Conservation (phyloP, 2,329 filamentous ascomycete species). For the Elsinoe ampelina region DNA sequence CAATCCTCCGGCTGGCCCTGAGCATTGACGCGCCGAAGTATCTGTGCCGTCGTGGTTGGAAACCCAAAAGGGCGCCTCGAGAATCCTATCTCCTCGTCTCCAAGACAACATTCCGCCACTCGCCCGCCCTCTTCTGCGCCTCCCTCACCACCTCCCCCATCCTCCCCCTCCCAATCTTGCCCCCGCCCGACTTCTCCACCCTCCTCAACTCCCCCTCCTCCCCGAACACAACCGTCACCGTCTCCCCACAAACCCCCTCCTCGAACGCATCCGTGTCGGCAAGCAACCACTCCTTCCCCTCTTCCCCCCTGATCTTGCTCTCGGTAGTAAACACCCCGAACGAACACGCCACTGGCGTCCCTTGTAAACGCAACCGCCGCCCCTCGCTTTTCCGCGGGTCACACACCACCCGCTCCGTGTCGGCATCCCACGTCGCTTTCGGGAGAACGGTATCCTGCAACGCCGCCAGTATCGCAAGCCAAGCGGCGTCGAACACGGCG, state of each 20-base stretch:
- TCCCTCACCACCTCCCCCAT: slow-evolving; percentile 49
- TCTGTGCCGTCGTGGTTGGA: too few relatives aligned
- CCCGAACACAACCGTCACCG: slow-evolving; percentile 66
- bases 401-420: slow-evolving; percentile 71
- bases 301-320: slow-evolving; percentile 15
- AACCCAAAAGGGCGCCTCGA: too few relatives aligned
- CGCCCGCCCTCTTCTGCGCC: slow-evolving; percentile 56
- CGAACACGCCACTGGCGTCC: slow-evolving; percentile 65
- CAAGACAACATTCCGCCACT: slow-evolving; percentile 33
- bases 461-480: slow-evolving; percentile 74
- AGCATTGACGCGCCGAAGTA: too few relatives aligned
- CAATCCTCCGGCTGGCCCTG: too few relatives aligned
- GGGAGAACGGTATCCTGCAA: slow-evolving; percentile 70
- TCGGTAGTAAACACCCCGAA: slow-evolving; percentile 66
- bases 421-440: slow-evolving; percentile 70
- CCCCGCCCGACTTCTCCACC: slow-evolving; percentile 78
- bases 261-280: slow-evolving; percentile 86
- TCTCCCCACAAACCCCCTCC: slow-evolving; percentile 74
- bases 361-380: slow-evolving; percentile 49
- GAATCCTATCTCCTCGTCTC: not conserved
- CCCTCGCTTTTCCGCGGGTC: slow-evolving; percentile 49
- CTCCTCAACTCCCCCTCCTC: slow-evolving; percentile 52
- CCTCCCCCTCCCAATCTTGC: slow-evolving; percentile 54
- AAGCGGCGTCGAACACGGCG: slow-evolving; percentile 84
- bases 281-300: slow-evolving; percentile 54